Percentiles rank a stretch among this genome's conserved stretches.
Evolutionary conservation across 1,139 yeast genomes (phyloP).

Genomic region (Sugiyamaella novakii): DNA sequence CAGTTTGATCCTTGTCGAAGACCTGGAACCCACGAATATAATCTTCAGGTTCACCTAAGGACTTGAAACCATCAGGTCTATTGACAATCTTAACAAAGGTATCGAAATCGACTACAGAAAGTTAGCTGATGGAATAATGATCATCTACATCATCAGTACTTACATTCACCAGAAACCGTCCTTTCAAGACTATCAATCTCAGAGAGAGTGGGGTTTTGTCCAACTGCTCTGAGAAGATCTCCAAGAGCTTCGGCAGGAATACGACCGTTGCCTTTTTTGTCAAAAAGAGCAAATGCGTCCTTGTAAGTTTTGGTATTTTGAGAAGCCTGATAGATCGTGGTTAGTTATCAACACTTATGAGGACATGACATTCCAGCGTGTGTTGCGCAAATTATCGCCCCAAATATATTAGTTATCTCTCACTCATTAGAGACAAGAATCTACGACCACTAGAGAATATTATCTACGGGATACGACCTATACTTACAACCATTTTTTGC

Average conservation of each 20-base stretch:
- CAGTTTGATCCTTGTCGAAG: constrained; percentile 93
- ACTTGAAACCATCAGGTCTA: constrained; percentile 88
- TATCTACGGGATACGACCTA: too few species aligned
- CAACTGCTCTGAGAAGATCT: constrained; percentile 92
- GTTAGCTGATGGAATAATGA: constrained; percentile 26
- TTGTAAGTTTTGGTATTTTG: constrained; percentile 67
- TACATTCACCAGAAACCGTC: constrained; percentile 41
- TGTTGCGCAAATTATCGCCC: too few species aligned
- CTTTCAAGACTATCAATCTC: constrained; percentile 77
- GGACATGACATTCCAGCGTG: too few species aligned
- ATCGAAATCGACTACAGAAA: constrained; percentile 58
- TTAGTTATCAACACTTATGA: not conserved
- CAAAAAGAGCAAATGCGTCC: constrained; percentile 97
- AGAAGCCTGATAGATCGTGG: constrained; percentile 22
- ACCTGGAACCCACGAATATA: constrained; percentile 97
- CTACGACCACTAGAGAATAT: too few species aligned
- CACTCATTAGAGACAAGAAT: too few species aligned
- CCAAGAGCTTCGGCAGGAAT: constrained; percentile 89
- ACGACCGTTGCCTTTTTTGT: constrained; percentile 93
- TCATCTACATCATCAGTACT: constrained; percentile 25
- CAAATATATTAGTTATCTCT: too few species aligned
- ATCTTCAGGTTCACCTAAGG: constrained; percentile 93
- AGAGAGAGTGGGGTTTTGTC: constrained; percentile 95
- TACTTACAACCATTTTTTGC: constrained; percentile 19
- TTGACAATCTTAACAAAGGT: constrained; percentile 76